A percentile compares a stretch with the other conserved stretches of the same genome.
These are phyloP conservation scores for Penicillium angulare DNA, from an alignment of 495 filamentous ascomycete species.

Conservation along the genomic window DNA sequence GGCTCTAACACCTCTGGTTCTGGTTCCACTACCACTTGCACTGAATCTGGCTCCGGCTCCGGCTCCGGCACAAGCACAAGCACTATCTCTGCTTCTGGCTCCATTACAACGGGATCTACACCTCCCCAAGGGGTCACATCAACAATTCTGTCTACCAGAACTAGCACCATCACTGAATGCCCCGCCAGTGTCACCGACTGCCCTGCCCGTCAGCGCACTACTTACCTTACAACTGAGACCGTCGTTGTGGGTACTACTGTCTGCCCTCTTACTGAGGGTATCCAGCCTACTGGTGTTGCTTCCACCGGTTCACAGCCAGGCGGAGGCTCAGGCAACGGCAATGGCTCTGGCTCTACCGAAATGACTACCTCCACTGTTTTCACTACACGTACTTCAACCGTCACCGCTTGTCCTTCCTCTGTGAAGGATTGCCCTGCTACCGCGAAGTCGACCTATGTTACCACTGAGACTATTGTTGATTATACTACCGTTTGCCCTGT, in stretches of 20 bases:
- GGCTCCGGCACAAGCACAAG: background rate
- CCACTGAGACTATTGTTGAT: constrained; percentile 16
- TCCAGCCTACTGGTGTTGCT: constrained; percentile 3
- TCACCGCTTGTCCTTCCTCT: constrained; percentile 17
- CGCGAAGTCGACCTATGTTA: constrained; percentile 11
- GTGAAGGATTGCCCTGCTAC: constrained; percentile 18
- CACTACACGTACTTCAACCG: constrained; percentile 10
- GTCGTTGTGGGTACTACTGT: constrained; percentile 2
- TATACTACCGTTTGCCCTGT: constrained; percentile 9
- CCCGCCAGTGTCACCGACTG: constrained; percentile 25
- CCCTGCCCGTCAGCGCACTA: constrained; percentile 6
- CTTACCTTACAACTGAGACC: constrained; percentile 6
- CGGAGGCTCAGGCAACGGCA: background rate
- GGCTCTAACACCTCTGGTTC: background rate
- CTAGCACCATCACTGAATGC: constrained; percentile 31
- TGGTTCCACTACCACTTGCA: background rate
- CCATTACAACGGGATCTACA: background rate
- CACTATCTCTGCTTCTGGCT: background rate
- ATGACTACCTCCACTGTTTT: constrained; percentile 15
- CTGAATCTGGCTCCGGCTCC: background rate
- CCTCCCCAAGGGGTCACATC: constrained; percentile 24
- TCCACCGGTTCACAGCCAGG: background rate
- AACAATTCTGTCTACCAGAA: constrained; percentile 29
- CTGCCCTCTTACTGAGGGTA: constrained; percentile 6
- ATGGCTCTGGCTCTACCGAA: background rate